A percentile compares a stretch with the other conserved stretches of the same genome.
Conservation (phyloP, 805 yeast species). For the Suhomyces prunicola region DNA sequence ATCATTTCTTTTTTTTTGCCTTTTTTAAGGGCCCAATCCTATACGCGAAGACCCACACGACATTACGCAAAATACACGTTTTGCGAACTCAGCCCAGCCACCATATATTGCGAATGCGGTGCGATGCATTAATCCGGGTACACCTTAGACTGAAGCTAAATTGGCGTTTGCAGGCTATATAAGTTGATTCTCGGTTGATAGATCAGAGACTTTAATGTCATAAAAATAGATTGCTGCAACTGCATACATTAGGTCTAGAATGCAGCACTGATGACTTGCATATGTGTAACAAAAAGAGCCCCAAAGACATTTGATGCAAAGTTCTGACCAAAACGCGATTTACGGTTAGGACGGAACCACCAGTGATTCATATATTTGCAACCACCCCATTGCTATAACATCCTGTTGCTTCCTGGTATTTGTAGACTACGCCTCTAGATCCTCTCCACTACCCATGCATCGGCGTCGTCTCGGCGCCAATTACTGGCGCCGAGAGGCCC, state of each 20-base stretch:
- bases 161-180: background rate
- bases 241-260: background rate
- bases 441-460: background rate
- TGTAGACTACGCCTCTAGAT: no score
- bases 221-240: background rate
- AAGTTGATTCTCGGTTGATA: background rate
- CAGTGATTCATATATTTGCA: background rate
- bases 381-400: no score
- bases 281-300: background rate
- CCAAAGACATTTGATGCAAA: background rate
- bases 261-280: background rate
- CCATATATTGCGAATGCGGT: background rate
- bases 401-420: no score
- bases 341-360: background rate
- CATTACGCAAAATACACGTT: background rate
- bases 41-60: background rate
- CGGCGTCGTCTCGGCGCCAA: background rate
- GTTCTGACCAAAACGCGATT: background rate
- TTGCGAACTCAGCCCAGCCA: background rate
- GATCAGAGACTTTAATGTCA: background rate
- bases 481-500: background rate
- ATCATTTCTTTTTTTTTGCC: slow-evolving; percentile 45
- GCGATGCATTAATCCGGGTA: background rate
- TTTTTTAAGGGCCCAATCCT: background rate
- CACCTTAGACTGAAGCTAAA: background rate